Evolutionary conservation across 2,329 filamentous ascomycete genomes (phyloP).

Genomic region (Epichloe brachyelytri): DNA sequence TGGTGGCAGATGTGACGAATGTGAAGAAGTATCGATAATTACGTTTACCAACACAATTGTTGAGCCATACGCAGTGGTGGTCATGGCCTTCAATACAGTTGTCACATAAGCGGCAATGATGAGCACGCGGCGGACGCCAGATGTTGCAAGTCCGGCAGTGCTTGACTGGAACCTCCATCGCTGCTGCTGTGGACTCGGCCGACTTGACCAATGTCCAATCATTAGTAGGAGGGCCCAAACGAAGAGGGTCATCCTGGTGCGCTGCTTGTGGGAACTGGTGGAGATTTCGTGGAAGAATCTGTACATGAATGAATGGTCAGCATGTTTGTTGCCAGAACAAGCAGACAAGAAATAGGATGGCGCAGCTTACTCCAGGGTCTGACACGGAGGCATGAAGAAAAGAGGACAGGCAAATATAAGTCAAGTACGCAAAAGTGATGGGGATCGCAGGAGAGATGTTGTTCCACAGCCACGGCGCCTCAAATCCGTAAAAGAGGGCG

Average conservation of each 20-base stretch:
- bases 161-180: constrained; percentile 96
- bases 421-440: constrained; percentile 81
- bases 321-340: neutral
- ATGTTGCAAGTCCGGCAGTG: constrained; percentile 97
- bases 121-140: constrained; percentile 88
- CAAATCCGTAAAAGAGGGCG: constrained; percentile 73
- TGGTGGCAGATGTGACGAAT: constrained; percentile 68
- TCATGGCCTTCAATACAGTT: constrained; percentile 96
- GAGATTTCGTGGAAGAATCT: constrained; percentile 88
- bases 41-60: constrained; percentile 91
- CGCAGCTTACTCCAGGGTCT: constrained; percentile 71
- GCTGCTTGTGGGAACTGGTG: constrained; percentile 72
- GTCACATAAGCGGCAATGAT: constrained; percentile 93
- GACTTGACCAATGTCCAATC: constrained; percentile 91
- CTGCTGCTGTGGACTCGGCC: constrained; percentile 58
- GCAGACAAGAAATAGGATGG: no score
- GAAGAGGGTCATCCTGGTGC: constrained; percentile 67
- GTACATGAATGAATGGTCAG: neutral
- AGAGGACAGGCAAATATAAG: constrained; percentile 80
- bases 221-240: constrained; percentile 71
- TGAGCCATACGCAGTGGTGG: constrained; percentile 97
- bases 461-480: constrained; percentile 74
- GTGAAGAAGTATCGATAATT: constrained; percentile 98
- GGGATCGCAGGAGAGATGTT: constrained; percentile 81
- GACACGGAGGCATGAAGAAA: constrained; percentile 87